Evolutionary conservation across 129 eudicot genomes (phyloP).

Genomic region (Gnaphalium uliginosum): DNA sequence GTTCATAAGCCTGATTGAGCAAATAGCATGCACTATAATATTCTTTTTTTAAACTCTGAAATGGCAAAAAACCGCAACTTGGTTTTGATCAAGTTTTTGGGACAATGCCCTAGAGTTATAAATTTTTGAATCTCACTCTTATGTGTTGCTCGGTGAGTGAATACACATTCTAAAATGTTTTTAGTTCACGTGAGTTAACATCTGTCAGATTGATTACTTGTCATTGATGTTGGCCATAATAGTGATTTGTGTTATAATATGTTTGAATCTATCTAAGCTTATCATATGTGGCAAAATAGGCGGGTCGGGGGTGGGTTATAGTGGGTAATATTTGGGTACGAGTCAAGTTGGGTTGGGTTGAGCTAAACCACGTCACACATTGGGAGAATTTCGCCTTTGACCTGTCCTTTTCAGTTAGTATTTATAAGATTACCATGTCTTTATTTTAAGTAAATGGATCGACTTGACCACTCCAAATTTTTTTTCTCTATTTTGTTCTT

Average conservation of each 20-base stretch:
- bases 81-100: background rate
- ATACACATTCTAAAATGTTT: background rate
- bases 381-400: background rate
- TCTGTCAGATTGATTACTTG: background rate
- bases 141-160: background rate
- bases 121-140: background rate
- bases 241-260: constrained; percentile 4
- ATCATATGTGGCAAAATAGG: background rate
- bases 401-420: background rate
- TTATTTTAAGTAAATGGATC: background rate
- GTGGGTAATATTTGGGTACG: background rate
- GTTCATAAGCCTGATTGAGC: background rate
- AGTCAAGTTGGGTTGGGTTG: background rate
- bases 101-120: background rate
- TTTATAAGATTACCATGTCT: background rate
- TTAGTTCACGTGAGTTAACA: background rate
- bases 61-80: background rate
- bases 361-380: background rate
- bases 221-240: background rate
- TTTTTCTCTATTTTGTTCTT: background rate
- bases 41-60: background rate
- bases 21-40: background rate
- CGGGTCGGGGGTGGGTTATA: background rate
- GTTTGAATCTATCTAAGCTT: background rate
- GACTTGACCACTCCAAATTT: background rate